These are phyloP conservation scores for Umbelopsis sp. DNA, from an alignment of 192 early-diverging fungal genomes.

Conservation along the genomic window DNA sequence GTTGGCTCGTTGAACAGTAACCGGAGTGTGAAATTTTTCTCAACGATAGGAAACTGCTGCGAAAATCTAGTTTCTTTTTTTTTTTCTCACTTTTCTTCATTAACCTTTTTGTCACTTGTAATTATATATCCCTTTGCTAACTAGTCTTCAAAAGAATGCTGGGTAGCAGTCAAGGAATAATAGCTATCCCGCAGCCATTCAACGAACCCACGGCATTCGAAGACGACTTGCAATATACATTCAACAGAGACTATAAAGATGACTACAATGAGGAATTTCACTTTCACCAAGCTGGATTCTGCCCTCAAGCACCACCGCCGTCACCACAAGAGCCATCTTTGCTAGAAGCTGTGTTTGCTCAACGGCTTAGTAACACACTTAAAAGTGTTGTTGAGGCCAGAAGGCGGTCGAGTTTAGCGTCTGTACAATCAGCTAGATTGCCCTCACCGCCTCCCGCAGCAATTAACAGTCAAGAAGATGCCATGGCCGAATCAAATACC, in stretches of 20 bases:
- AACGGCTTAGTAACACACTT: conserved; percentile 15
- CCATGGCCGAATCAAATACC: neutral
- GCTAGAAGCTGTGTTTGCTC: conserved; percentile 30
- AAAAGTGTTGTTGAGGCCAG: conserved; percentile 16
- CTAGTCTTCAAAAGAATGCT: neutral
- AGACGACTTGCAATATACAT: conserved; percentile 16
- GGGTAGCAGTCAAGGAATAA: conserved; percentile 9
- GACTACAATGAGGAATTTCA: conserved; percentile 28
- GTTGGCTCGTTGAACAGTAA: no score
- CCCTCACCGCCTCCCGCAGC: neutral
- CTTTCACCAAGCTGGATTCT: conserved; percentile 18
- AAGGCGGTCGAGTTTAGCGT: neutral
- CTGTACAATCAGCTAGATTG: neutral
- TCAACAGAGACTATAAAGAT: conserved; percentile 19
- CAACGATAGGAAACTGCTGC: no score
- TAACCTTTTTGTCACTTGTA: neutral
- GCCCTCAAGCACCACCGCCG: conserved; percentile 32
- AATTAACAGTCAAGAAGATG: conserved; percentile 2
- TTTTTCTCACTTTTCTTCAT: neutral
- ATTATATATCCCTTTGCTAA: neutral
- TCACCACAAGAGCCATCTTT: conserved; percentile 38
- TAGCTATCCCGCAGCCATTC: conserved; percentile 7
- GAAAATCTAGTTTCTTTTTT: neutral
- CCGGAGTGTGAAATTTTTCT: no score
- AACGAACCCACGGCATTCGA: neutral